Evolutionary conservation across 805 yeast genomes (phyloP).

Genomic region (Jamesozyma piceae): DNA sequence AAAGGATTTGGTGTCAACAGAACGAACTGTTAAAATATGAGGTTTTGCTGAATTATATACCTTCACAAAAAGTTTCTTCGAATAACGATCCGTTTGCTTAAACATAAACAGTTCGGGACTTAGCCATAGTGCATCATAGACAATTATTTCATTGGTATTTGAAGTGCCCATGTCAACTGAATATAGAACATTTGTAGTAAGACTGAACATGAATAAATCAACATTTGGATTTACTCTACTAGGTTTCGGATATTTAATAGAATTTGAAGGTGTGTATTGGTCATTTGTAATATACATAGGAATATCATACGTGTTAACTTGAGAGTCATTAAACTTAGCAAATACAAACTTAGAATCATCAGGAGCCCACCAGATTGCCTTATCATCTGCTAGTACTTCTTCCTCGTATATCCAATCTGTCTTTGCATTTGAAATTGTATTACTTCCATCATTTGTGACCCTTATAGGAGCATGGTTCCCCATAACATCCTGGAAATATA

Average conservation of each 20-base stretch:
- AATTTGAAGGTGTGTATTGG: conserved; percentile 39
- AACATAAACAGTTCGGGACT: conserved; percentile 40
- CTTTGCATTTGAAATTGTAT: conserved; percentile 50
- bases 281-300: conserved; percentile 40
- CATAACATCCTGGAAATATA: conserved; percentile 39
- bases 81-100: conserved; percentile 55
- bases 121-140: conserved; percentile 59
- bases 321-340: conserved; percentile 49
- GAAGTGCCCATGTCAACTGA: conserved; percentile 18
- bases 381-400: conserved; percentile 53
- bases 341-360: conserved; percentile 48
- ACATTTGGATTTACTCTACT: conserved; percentile 54
- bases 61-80: conserved; percentile 46
- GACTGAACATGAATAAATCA: conserved; percentile 36
- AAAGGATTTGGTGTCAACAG: conserved; percentile 36
- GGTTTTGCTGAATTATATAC: conserved; percentile 30
- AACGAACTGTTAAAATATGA: conserved; percentile 34
- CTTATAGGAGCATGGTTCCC: conserved; percentile 7
- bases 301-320: conserved; percentile 44
- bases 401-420: conserved; percentile 86
- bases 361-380: conserved; percentile 66
- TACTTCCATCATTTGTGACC: conserved; percentile 37
- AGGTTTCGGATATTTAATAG: conserved; percentile 63
- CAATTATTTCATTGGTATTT: conserved; percentile 36
- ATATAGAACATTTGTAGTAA: conserved; percentile 20